Evolutionary conservation across 2,329 filamentous ascomycete species (phyloP).

Genomic region (Arthroderma uncinatum): DNA sequence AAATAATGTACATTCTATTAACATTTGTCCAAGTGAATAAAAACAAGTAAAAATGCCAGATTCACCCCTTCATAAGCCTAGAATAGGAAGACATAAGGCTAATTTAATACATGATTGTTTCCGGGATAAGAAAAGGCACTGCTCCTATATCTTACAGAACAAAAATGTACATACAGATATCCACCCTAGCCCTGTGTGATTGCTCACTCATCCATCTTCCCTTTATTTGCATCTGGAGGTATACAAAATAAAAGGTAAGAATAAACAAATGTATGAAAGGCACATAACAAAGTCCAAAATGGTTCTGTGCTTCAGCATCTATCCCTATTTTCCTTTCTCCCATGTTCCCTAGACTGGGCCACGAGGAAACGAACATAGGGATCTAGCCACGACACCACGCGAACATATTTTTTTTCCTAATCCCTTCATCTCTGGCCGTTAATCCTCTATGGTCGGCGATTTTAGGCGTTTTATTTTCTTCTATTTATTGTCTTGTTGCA

Average conservation of each 20-base stretch:
- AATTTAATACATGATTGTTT: neutral
- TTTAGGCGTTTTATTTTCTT: slow-evolving; percentile 52
- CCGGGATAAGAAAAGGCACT: neutral
- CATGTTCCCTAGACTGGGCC: neutral
- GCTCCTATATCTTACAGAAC: slow-evolving; percentile 4
- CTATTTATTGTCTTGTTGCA: slow-evolving; percentile 82
- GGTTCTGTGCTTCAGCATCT: neutral
- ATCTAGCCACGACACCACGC: neutral
- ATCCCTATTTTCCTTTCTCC: neutral
- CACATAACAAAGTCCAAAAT: neutral
- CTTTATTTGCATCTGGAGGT: neutral
- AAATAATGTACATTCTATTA: neutral
- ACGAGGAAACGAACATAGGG: neutral
- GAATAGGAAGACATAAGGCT: too few species aligned
- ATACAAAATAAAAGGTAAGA: neutral
- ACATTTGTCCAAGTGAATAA: neutral
- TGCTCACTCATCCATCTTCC: neutral
- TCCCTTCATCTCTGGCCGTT: neutral
- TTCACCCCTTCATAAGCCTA: neutral
- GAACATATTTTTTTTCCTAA: too few species aligned
- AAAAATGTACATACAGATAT: neutral
- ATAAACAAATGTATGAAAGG: neutral
- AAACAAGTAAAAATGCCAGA: neutral
- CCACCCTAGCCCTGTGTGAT: neutral
- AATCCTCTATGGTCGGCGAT: neutral